Percentiles rank a stretch among this genome's conserved stretches.
phyloP scores from a whole-genome alignment of 768 basidiomycete genomes.

The Panaeolus papilionaceus region DNA sequence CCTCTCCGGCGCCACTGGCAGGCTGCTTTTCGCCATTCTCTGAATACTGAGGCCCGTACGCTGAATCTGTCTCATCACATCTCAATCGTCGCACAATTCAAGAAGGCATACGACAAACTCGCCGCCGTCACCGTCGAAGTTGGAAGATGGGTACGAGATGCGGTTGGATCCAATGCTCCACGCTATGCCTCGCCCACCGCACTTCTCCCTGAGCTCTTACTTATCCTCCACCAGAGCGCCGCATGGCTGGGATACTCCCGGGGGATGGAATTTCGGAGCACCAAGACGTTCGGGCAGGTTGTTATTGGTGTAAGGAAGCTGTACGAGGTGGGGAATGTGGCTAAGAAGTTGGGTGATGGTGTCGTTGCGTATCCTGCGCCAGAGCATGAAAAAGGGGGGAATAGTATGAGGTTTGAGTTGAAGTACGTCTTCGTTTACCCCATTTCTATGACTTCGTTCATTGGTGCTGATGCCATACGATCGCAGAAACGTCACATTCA shows the following conservation, averaged over 20 bases:
- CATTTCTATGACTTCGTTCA: background rate
- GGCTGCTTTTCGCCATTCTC: no score
- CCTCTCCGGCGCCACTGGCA: no score
- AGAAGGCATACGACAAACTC: no score
- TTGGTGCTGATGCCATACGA: no score
- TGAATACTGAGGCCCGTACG: no score
- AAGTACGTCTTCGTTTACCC: constrained; percentile 18
- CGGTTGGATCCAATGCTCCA: no score
- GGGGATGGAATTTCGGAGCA: constrained; percentile 24
- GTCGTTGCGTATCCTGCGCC: constrained; percentile 32
- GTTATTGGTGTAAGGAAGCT: constrained; percentile 38
- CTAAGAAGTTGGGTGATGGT: constrained; percentile 35
- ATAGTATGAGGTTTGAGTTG: constrained; percentile 34
- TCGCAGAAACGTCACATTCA: no score
- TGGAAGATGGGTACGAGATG: no score
- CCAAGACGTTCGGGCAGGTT: constrained; percentile 31
- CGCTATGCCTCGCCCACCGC: constrained; percentile 37
- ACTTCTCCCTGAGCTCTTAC: constrained; percentile 45
- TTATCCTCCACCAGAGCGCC: constrained; percentile 46
- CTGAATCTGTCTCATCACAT: no score
- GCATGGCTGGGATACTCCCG: constrained; percentile 33
- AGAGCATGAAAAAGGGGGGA: constrained; percentile 10
- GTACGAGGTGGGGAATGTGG: constrained; percentile 32
- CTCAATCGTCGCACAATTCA: no score
- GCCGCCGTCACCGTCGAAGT: no score